A percentile compares a stretch with the other conserved stretches of the same genome.
Conservation (phyloP, 2,329 filamentous ascomycete species). For the Periglandula ipomoeae region DNA sequence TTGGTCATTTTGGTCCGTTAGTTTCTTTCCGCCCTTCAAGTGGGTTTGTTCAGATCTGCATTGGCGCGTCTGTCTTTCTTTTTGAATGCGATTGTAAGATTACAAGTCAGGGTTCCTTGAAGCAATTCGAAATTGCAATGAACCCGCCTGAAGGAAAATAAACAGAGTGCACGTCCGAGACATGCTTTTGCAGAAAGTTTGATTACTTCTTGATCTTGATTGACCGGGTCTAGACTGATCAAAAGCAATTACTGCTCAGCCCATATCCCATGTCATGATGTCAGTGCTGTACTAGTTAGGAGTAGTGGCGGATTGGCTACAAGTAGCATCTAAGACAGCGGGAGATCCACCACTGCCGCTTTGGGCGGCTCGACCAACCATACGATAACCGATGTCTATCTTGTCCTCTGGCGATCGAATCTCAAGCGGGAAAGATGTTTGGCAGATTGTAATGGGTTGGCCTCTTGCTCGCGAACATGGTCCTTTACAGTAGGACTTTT, state of each 20-base stretch:
- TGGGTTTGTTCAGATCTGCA: neutral
- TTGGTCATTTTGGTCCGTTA: constrained; percentile 18
- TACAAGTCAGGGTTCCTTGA: neutral
- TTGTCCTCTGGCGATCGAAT: no score
- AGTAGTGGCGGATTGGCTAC: neutral
- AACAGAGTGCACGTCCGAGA: neutral
- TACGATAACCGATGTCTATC: no score
- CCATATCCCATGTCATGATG: constrained; percentile 11
- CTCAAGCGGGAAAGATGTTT: no score
- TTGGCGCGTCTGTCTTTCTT: neutral
- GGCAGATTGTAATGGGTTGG: no score
- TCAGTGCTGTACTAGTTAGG: neutral
- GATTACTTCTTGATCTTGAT: neutral
- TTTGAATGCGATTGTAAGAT: neutral
- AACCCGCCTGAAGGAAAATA: neutral
- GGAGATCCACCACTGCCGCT: constrained; percentile 1
- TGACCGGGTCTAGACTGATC: neutral
- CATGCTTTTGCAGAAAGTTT: neutral
- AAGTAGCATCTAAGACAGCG: neutral
- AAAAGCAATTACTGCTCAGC: neutral
- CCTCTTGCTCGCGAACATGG: no score
- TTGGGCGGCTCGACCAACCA: neutral
- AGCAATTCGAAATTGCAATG: neutral
- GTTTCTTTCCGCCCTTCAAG: neutral
- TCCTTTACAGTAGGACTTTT: no score